A percentile compares a stretch with the other conserved stretches of the same genome.
Evolutionary conservation across 2,329 filamentous ascomycete species (phyloP).

Genomic region (Magnaporthiopsis rhizophila): DNA sequence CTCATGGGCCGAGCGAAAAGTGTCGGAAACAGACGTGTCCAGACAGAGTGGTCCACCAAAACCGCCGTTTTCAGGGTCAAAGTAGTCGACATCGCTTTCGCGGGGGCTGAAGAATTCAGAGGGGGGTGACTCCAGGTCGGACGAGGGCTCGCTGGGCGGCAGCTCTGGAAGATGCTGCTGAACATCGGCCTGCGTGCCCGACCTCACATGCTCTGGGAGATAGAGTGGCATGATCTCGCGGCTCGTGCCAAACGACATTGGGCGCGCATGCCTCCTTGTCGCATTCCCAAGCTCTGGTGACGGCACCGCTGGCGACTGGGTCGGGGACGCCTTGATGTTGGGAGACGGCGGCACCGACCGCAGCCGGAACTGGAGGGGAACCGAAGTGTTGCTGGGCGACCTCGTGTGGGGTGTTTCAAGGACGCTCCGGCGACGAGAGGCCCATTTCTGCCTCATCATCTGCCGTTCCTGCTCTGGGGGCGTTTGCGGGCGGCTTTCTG

Average conservation of each 20-base stretch:
- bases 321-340: constrained; percentile 31
- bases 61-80: background rate
- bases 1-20: constrained; percentile 28
- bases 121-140: background rate
- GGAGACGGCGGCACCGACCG: constrained; percentile 37
- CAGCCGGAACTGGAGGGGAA: constrained; percentile 48
- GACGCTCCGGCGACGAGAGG: constrained; percentile 40
- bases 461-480: constrained; percentile 39
- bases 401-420: constrained; percentile 36
- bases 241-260: constrained; percentile 54
- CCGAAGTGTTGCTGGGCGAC: constrained; percentile 48
- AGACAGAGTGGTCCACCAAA: constrained; percentile 25
- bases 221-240: constrained; percentile 75
- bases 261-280: constrained; percentile 35
- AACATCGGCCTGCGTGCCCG: constrained; percentile 19
- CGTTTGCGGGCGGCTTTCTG: constrained; percentile 52
- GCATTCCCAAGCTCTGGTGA: constrained; percentile 16
- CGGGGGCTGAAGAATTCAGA: background rate
- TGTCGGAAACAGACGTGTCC: constrained; percentile 28
- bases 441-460: constrained; percentile 30
- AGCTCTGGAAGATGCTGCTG: constrained; percentile 38
- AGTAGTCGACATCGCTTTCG: background rate
- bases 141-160: constrained; percentile 26
- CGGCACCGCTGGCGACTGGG: constrained; percentile 14
- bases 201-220: constrained; percentile 59